These are phyloP conservation scores for Bruguiera hainesii DNA, from an alignment of 441 rosid genomes.

Conservation along the genomic window DNA sequence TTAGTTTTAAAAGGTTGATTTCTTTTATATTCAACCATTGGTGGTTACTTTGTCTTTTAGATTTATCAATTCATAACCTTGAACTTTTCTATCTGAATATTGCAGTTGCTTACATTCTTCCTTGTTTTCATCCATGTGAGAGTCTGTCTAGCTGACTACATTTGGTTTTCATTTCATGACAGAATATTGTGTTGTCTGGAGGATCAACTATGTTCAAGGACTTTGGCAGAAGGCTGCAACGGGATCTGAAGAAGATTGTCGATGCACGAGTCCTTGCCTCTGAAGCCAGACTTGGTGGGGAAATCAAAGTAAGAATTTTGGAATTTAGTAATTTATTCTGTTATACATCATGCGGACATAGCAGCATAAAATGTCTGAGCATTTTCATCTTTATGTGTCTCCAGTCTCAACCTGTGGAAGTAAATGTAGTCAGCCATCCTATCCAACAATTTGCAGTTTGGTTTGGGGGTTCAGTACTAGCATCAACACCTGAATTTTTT, in stretches of 20 bases:
- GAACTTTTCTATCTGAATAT: not conserved
- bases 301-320: slow-evolving; percentile 53
- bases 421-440: slow-evolving; percentile 95
- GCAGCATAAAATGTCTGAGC: slow-evolving; percentile 12
- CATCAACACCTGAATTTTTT: slow-evolving; percentile 97
- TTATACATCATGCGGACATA: not conserved
- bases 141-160: not conserved
- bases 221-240: slow-evolving; percentile 95
- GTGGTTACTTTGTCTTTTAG: slow-evolving; percentile 1
- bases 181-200: slow-evolving; percentile 98
- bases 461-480: slow-evolving; percentile 99
- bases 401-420: slow-evolving; percentile 94
- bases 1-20: not conserved
- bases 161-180: slow-evolving; percentile 22
- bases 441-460: slow-evolving; percentile 97
- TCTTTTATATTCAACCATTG: not conserved
- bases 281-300: slow-evolving; percentile 73
- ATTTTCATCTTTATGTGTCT: slow-evolving; percentile 12
- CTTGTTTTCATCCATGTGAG: not conserved
- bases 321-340: not conserved
- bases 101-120: not conserved
- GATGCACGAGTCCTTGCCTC: slow-evolving; percentile 86
- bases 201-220: slow-evolving; percentile 99
- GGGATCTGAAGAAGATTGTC: slow-evolving; percentile 96
- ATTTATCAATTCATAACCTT: not conserved